These are phyloP conservation scores for Chrysoporthe cubensis DNA, from an alignment of 2,329 filamentous ascomycete genomes.

Conservation along the genomic window DNA sequence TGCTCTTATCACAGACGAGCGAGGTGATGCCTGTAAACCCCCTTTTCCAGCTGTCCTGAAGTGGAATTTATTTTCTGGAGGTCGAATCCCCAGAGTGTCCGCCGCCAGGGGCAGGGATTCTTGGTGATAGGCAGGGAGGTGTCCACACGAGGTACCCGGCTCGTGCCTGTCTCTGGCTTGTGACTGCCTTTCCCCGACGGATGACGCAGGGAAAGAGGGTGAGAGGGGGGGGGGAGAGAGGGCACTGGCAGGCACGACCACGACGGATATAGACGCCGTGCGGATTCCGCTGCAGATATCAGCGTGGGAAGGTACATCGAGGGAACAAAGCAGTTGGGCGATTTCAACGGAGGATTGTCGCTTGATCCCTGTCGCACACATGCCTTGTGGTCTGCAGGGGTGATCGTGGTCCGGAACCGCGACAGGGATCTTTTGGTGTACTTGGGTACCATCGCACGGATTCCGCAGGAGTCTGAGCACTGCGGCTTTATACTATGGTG, in stretches of 20 bases:
- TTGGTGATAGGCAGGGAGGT: not conserved
- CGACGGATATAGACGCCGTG: not conserved
- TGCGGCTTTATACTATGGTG: too few species aligned
- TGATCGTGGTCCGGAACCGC: not conserved
- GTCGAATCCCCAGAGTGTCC: not conserved
- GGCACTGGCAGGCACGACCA: not conserved
- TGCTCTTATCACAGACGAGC: not conserved
- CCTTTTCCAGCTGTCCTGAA: not conserved
- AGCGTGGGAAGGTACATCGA: not conserved
- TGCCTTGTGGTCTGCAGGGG: not conserved
- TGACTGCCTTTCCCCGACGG: too few species aligned
- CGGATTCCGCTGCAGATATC: not conserved
- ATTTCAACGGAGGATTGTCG: not conserved
- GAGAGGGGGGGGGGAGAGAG: too few species aligned
- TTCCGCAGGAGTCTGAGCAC: too few species aligned
- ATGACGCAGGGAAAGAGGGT: not conserved
- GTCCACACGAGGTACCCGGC: not conserved
- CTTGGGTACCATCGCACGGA: too few species aligned
- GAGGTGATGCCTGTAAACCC: not conserved
- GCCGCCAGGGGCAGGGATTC: not conserved
- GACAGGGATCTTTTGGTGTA: not conserved
- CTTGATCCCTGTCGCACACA: not conserved
- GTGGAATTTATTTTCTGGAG: not conserved
- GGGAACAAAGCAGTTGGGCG: not conserved
- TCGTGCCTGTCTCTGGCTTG: too few species aligned